Evolutionary conservation across 2,329 filamentous ascomycete species (phyloP).

Genomic region (Stemphylium vesicarium): DNA sequence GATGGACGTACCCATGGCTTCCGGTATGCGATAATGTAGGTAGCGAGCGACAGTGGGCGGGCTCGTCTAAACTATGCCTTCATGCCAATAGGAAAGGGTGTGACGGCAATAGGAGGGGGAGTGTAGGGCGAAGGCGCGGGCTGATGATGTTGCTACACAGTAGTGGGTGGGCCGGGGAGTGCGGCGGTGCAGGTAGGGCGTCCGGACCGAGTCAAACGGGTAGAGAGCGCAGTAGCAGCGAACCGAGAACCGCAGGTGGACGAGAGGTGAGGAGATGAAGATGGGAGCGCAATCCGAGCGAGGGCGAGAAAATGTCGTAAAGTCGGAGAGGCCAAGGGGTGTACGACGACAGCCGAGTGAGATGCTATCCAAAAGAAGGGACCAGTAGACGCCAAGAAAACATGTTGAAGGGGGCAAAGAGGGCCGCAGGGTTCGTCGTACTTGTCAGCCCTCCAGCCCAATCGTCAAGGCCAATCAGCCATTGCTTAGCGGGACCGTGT

Average conservation of each 20-base stretch:
- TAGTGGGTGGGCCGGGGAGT: constrained; percentile 10
- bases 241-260: not conserved
- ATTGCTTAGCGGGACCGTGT: constrained; percentile 1
- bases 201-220: constrained; percentile 1
- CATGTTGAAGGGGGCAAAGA: constrained; percentile 12
- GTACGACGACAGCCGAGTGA: constrained; percentile 1
- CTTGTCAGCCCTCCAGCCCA: constrained; percentile 6
- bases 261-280: not conserved
- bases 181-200: constrained; percentile 12
- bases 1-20: constrained; percentile 37
- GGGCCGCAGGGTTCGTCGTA: constrained; percentile 7
- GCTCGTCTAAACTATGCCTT: constrained; percentile 29
- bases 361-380: constrained; percentile 12
- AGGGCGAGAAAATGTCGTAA: not conserved
- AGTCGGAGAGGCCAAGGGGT: constrained; percentile 2
- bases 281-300: not conserved
- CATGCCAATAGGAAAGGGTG: constrained; percentile 27
- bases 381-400: constrained; percentile 12
- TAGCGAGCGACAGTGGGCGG: constrained; percentile 31
- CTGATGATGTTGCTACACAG: constrained; percentile 3
- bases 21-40: constrained; percentile 20
- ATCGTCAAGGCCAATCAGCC: constrained; percentile 10
- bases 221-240: not conserved
- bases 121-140: not conserved
- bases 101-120: not conserved